Base-by-base conservation (phyloP, 352 stramenopile genomes). In the Globisporangium alternatum region DNA sequence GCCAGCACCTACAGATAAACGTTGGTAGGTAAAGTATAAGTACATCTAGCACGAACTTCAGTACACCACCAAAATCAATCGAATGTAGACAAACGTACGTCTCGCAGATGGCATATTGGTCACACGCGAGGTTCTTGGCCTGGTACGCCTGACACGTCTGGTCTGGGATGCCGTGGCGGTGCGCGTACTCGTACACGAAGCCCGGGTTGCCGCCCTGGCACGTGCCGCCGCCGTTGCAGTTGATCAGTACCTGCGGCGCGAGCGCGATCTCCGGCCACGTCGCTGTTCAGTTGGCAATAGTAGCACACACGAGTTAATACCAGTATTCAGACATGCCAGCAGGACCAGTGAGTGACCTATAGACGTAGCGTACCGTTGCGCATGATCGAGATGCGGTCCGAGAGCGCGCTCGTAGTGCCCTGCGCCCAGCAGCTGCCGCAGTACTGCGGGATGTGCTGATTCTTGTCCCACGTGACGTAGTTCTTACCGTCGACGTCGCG, bases 401-500 rank as follows among this genome's bases (percentile, higher is more conserved):
- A 95, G 17, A 97, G 72, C 28, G 89, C 83, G 45, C 86, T 96
- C 22, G 88, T 96, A 12, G 90, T 94, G 33, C 86, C 91, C 39
- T 97, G 90, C 0, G 91, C 90, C 92, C 92, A 98, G 77, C 90
- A 98, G 51, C 86, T 96, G n/a, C 90, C 89, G 57, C 92, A 97
- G 74, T 97, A 97, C 49, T 88, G 72, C 30, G 97, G 97, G 61
- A 99, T 98, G 76, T 99, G 97, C 74, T 99, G 97, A 79, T 99
- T 99, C 69, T 98, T 96, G 72, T 97, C 94, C 82, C 96, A 98
- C n/a, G 97, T 99, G 21, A 98, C 83, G 71, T 96, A 99, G 75
- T 90, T 97, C 66, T 84, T 91, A 53, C 96, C 96, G 66, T 97
- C 81, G 1, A 99, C 76, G 68, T 98, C 91, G 51, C 92, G 88